These are phyloP conservation scores for Kockovaella imperatae DNA, from an alignment of 768 basidiomycete genomes.

Conservation along the genomic window DNA sequence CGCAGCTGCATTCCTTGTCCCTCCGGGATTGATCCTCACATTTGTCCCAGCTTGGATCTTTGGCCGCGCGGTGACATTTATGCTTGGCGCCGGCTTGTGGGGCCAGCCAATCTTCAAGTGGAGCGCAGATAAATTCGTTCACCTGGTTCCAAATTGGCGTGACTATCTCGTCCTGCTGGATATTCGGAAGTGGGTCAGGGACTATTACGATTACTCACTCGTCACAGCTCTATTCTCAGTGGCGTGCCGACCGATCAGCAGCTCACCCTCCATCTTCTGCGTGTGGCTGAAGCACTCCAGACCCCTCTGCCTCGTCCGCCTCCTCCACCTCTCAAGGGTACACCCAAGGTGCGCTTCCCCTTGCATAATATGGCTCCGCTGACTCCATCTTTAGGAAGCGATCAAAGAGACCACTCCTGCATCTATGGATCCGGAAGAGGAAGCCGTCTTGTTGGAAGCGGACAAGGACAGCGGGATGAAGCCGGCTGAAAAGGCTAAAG, in stretches of 20 bases:
- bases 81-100: slow-evolving; percentile 45
- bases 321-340: slow-evolving; percentile 38
- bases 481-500: slow-evolving; percentile 33
- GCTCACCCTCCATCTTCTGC: slow-evolving; percentile 44
- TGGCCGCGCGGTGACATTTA: slow-evolving; percentile 39
- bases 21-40: slow-evolving; percentile 38
- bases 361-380: background rate
- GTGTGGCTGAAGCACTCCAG: slow-evolving; percentile 41
- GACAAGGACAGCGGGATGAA: slow-evolving; percentile 43
- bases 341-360: slow-evolving; percentile 26
- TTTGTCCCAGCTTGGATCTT: slow-evolving; percentile 44
- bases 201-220: background rate
- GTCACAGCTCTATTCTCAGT: slow-evolving; percentile 41
- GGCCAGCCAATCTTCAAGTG: slow-evolving; percentile 44
- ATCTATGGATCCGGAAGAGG: slow-evolving; percentile 33
- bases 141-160: slow-evolving; percentile 46
- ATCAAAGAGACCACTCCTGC: slow-evolving; percentile 39
- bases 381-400: slow-evolving; percentile 26
- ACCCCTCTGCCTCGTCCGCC: slow-evolving; percentile 41
- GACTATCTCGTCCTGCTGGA: slow-evolving; percentile 36
- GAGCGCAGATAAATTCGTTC: slow-evolving; percentile 32
- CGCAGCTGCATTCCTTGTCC: slow-evolving; percentile 42
- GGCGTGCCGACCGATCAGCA: slow-evolving; percentile 47
- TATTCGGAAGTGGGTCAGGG: slow-evolving; percentile 41
- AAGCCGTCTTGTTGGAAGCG: slow-evolving; percentile 34